Conservation (phyloP, 768 basidiomycete genomes). For the Cystobasidium onofrii region DNA sequence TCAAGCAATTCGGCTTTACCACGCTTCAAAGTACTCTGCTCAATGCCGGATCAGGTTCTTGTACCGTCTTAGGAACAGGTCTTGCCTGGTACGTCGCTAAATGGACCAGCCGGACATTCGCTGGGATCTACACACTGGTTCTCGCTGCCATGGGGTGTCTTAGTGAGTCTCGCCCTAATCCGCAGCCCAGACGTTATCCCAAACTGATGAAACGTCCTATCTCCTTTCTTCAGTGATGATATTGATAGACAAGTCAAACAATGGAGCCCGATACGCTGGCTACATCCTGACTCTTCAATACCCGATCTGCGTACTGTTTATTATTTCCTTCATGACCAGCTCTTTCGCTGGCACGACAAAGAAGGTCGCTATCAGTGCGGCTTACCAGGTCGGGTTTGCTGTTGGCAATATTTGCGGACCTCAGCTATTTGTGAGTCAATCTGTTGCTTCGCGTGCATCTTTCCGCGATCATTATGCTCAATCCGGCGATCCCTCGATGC, state of each 20-base stretch:
- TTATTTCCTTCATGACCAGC: conserved; percentile 30
- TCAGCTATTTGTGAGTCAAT: conserved; percentile 30
- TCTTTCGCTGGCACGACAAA: conserved; percentile 36
- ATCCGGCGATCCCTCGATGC: background rate
- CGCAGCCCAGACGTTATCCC: background rate
- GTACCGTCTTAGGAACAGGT: conserved; percentile 21
- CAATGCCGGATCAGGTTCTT: conserved; percentile 21
- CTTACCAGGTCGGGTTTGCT: conserved; percentile 23
- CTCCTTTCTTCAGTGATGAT: conserved; percentile 34
- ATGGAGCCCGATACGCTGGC: conserved; percentile 28
- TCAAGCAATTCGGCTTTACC: conserved; percentile 32
- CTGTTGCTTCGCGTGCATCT: background rate
- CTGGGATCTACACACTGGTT: conserved; percentile 1
- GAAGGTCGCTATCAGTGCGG: conserved; percentile 35
- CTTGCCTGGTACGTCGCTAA: conserved; percentile 9
- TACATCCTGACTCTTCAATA: conserved; percentile 31
- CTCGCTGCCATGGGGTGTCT: conserved; percentile 30
- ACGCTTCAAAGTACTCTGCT: conserved; percentile 30
- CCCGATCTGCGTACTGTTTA: conserved; percentile 33
- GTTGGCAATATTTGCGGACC: conserved; percentile 32
- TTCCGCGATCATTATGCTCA: background rate
- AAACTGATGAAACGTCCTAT: background rate
- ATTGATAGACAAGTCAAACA: background rate
- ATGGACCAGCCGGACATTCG: conserved; percentile 11
- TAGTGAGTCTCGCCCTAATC: background rate